A percentile compares a stretch with the other conserved stretches of the same genome.
phyloP scores from a whole-genome alignment of 164 flowering plant species.

The Liquidambar formosana region DNA sequence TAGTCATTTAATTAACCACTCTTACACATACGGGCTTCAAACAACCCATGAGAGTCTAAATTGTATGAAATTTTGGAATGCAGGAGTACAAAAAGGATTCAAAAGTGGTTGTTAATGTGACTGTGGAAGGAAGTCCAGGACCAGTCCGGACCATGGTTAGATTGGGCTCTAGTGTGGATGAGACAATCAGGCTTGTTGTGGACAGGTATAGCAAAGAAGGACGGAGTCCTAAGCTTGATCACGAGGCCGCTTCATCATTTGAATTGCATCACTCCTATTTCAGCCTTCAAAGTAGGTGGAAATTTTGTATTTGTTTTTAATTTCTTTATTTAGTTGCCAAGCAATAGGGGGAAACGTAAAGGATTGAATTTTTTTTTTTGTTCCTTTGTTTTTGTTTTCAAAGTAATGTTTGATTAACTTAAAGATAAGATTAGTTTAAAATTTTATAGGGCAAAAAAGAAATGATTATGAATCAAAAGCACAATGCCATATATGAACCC shows the following conservation, averaged over 20 bases:
- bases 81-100: constrained; percentile 53
- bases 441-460: no score
- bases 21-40: no score
- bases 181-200: constrained; percentile 60
- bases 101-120: constrained; percentile 81
- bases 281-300: constrained; percentile 72
- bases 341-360: no score
- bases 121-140: constrained; percentile 89
- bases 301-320: not conserved
- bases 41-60: not conserved
- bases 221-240: constrained; percentile 57
- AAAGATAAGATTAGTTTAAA: no score
- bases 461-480: no score
- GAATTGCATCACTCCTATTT: constrained; percentile 78
- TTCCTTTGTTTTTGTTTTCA: no score
- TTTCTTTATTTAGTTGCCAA: no score
- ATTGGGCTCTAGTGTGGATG: constrained; percentile 73
- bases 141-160: constrained; percentile 69
- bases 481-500: no score
- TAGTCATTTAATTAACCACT: no score
- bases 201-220: constrained; percentile 66
- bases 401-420: no score
- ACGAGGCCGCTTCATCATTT: constrained; percentile 22
- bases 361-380: no score
- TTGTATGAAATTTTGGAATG: not conserved